A percentile compares a stretch with the other conserved stretches of the same genome.
Evolutionary conservation across 2,329 filamentous ascomycete genomes (phyloP).

Genomic region (Talaromyces sp.): DNA sequence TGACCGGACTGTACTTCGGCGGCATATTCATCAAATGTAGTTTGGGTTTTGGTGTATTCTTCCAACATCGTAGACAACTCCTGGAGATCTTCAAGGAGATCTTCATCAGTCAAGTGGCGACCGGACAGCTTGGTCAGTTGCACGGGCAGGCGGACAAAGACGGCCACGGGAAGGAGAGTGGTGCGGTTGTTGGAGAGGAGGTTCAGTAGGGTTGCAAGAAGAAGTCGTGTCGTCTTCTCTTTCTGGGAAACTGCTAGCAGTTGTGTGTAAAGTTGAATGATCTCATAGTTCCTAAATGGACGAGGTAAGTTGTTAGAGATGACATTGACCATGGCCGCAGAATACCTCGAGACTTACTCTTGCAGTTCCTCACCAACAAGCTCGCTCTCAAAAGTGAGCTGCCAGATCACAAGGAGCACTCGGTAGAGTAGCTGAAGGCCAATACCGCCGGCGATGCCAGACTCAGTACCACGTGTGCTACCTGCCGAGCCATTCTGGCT

Average conservation of each 20-base stretch:
- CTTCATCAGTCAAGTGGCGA: conserved; percentile 53
- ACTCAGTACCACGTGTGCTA: conserved; percentile 67
- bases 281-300: conserved; percentile 76
- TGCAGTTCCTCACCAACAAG: conserved; percentile 78
- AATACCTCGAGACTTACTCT: conserved; percentile 30
- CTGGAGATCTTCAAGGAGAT: conserved; percentile 53
- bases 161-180: conserved; percentile 75
- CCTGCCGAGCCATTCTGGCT: conserved; percentile 66
- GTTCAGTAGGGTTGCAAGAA: conserved; percentile 87
- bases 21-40: conserved; percentile 70
- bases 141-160: conserved; percentile 77
- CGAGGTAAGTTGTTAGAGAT: conserved; percentile 10
- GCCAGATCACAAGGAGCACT: conserved; percentile 90
- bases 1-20: conserved; percentile 85
- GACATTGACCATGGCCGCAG: background rate
- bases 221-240: conserved; percentile 92
- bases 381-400: conserved; percentile 84
- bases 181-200: conserved; percentile 74
- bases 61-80: conserved; percentile 69
- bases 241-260: conserved; percentile 91
- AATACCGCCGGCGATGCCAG: conserved; percentile 70
- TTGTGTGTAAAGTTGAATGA: conserved; percentile 88
- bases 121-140: conserved; percentile 61
- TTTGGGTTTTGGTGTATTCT: conserved; percentile 75
- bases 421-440: conserved; percentile 93